These are phyloP conservation scores for Fulvia fulva DNA, from an alignment of 2,329 filamentous ascomycete genomes.

Conservation along the genomic window DNA sequence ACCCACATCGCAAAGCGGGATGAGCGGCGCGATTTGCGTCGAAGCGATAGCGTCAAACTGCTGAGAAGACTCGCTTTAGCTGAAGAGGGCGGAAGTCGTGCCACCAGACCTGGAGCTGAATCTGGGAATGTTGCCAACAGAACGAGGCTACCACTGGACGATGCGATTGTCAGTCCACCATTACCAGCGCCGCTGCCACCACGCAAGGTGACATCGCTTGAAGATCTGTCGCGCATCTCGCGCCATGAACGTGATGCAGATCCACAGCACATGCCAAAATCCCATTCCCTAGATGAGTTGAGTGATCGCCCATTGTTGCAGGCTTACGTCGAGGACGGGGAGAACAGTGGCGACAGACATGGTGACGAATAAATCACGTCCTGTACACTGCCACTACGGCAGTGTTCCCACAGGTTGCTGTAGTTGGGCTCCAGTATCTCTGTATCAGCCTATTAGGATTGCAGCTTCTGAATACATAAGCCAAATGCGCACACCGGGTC, in stretches of 20 bases:
- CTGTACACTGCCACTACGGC: not conserved
- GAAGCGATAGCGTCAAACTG: slow-evolving; percentile 12
- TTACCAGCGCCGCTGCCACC: slow-evolving; percentile 16
- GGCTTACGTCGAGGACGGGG: slow-evolving; percentile 26
- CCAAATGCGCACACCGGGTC: not conserved
- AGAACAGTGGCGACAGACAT: slow-evolving; percentile 10
- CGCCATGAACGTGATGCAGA: not conserved
- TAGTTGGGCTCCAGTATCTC: not conserved
- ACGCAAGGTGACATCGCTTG: slow-evolving; percentile 12
- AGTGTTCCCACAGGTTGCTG: not conserved
- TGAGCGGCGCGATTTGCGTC: slow-evolving; percentile 9
- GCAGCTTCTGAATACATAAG: not conserved
- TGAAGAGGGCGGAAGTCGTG: slow-evolving; percentile 7
- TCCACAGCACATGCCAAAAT: slow-evolving; percentile 9
- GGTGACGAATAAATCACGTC: slow-evolving; percentile 7
- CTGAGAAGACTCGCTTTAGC: slow-evolving; percentile 9
- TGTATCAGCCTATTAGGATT: slow-evolving; percentile 2
- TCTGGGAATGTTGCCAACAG: not conserved
- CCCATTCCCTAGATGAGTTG: slow-evolving; percentile 21
- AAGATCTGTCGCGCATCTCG: not conserved
- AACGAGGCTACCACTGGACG: slow-evolving; percentile 15
- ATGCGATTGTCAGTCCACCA: slow-evolving; percentile 12
- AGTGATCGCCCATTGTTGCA: slow-evolving; percentile 15
- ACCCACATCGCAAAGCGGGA: not conserved
- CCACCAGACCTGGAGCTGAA: not conserved